Evolutionary conservation across 768 basidiomycete species (phyloP), one percentile per base, ranked within the genome.

Genomic region (Leccinum arenicola): DNA sequence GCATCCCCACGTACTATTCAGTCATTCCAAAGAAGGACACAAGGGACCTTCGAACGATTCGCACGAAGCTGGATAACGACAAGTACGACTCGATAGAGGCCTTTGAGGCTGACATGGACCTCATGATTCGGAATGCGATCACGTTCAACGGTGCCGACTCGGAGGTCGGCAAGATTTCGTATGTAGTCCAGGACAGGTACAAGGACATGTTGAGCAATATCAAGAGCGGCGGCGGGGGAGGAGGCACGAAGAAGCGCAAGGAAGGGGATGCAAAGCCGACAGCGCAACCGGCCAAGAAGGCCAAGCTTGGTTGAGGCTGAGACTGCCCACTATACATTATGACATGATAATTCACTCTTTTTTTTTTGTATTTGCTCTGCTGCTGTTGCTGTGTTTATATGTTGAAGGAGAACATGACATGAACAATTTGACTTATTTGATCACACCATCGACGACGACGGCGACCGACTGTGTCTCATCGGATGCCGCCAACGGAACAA

Each of bases 81-180:
- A 89, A 87, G 72, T 95, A 95, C 71, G 86, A 88, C 33, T 82
- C 85, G 3, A 73, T 85, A 54, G 89, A 91, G 50, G 84, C 84
- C 3, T 87, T 96, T 66, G 89, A 92, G 69, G 88, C 86, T 2
- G 96, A 98, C 70, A 74, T 95, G 55, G 84, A 88, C 48, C 80
- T 95, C 47, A 96, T 98, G 94, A 74, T 93, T 59, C 76, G 83
- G 60, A 98, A 98, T 69, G 93, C 95, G 15, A 82, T 90, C 71
- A 83, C 81, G 55, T 98, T 97, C 81, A 98, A 98, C 64, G 90
- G 89, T 0, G 76, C 77, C 2, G 86, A 88, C 49, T 91, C 90
- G 3, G 88, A 91, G 58, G 89, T 93, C n/a, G 92, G 88, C 15
- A 68, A 75, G 47, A 75, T 88, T 40, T 82, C 90, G 8, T 66